Percentiles rank a stretch among this genome's conserved stretches.
Conservation (phyloP, 2,329 filamentous ascomycete genomes). For the Diplodia corticola region DNA sequence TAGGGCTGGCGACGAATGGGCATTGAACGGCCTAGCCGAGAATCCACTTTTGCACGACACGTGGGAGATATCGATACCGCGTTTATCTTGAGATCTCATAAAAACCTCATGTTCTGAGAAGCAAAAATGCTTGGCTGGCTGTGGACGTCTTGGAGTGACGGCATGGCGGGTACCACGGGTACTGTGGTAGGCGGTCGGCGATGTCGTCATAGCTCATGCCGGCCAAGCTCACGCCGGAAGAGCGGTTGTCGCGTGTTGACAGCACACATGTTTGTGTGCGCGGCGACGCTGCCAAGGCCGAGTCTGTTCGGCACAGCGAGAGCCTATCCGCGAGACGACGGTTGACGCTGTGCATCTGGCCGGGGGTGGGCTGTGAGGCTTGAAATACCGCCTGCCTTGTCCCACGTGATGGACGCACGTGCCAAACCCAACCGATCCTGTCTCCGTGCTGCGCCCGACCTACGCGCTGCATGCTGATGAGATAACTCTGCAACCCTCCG, state of each 20-base stretch:
- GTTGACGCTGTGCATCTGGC: not conserved
- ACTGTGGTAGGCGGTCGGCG: not conserved
- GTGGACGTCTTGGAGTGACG: not conserved
- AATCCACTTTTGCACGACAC: not conserved
- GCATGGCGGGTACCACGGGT: not conserved
- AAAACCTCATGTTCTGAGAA: not conserved
- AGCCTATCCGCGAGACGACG: not conserved
- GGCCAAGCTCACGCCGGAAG: not conserved
- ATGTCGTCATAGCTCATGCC: not conserved
- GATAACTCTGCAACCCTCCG: slow-evolving; percentile 22
- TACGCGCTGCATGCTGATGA: slow-evolving; percentile 20
- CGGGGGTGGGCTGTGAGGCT: too few relatives aligned
- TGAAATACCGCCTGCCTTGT: too few relatives aligned
- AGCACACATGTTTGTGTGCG: not conserved
- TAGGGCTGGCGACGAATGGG: not conserved
- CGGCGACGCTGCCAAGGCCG: not conserved
- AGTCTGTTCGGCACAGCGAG: not conserved
- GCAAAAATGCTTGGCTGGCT: not conserved
- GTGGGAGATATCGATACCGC: not conserved
- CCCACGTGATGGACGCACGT: not conserved
- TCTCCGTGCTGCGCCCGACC: slow-evolving; percentile 12
- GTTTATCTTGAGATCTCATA: not conserved
- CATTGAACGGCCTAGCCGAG: not conserved
- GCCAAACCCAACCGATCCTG: not conserved
- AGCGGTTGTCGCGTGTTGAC: not conserved